phyloP scores from a whole-genome alignment of 345 rosid genomes.

The Salix suchowensis region DNA sequence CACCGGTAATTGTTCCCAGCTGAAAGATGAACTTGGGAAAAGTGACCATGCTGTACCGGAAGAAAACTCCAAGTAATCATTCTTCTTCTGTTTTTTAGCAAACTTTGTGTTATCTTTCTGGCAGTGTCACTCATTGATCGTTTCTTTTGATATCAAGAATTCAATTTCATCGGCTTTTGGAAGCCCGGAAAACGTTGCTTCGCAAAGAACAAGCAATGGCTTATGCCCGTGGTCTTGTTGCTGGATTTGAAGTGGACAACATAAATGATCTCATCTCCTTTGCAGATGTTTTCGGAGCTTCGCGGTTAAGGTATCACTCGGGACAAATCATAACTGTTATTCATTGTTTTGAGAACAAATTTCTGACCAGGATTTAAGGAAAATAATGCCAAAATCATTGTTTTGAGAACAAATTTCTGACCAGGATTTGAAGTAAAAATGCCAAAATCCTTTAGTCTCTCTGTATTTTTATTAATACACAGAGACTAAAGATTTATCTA shows the following conservation, averaged over 20 bases:
- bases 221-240: constrained; percentile 73
- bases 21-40: constrained; percentile 37
- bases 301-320: constrained; percentile 51
- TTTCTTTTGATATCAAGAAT: constrained; percentile 37
- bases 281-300: constrained; percentile 81
- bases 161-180: constrained; percentile 69
- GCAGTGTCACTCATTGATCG: constrained; percentile 8
- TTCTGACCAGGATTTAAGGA: not conserved
- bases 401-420: not conserved
- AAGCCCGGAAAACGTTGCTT: constrained; percentile 62
- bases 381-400: not conserved
- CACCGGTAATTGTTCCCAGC: constrained; percentile 21
- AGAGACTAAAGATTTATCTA: no score
- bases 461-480: not conserved
- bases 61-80: constrained; percentile 68
- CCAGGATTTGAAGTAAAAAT: not conserved
- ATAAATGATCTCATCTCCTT: constrained; percentile 68
- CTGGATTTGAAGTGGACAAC: constrained; percentile 64
- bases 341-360: not conserved
- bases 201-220: constrained; percentile 85
- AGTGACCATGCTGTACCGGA: constrained; percentile 33
- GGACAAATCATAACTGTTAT: not conserved
- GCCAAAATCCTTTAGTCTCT: not conserved
- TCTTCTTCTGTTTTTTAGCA: not conserved
- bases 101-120: not conserved